Conservation (phyloP, 495 filamentous ascomycete genomes). For the Hypoxylon lienhwacheense region DNA sequence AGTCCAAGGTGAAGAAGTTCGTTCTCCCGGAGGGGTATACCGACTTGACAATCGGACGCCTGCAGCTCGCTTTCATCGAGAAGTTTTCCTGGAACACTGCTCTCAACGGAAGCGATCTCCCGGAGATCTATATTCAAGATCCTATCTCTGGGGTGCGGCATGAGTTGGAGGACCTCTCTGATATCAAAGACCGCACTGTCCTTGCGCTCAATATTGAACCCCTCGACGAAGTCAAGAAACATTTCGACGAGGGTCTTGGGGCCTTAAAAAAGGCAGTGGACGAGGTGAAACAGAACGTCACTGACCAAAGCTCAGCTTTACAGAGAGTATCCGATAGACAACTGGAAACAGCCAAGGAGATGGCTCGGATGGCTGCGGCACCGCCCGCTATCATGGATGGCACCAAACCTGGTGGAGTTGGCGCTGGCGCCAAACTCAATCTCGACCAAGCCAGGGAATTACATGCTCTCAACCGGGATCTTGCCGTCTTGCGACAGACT, state of each 20-base stretch:
- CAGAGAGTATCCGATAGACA: slow-evolving; percentile 91
- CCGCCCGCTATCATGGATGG: slow-evolving; percentile 55
- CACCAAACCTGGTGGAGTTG: slow-evolving; percentile 34
- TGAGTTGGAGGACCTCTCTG: slow-evolving; percentile 90
- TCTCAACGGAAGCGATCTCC: slow-evolving; percentile 87
- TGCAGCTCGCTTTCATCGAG: slow-evolving; percentile 98
- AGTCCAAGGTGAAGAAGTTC: slow-evolving; percentile 95
- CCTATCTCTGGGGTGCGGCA: slow-evolving; percentile 91
- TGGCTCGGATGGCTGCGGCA: slow-evolving; percentile 75
- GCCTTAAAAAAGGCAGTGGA: slow-evolving; percentile 78
- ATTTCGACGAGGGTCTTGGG: slow-evolving; percentile 92
- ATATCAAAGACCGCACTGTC: slow-evolving; percentile 93
- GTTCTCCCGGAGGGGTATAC: slow-evolving; percentile 80
- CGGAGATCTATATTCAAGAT: slow-evolving; percentile 97
- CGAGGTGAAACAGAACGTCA: slow-evolving; percentile 74
- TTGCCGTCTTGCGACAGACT: slow-evolving; percentile 90
- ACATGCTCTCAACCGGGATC: slow-evolving; percentile 81
- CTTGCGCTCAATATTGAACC: slow-evolving; percentile 90
- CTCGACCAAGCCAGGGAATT: slow-evolving; percentile 68
- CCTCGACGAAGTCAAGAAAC: slow-evolving; percentile 94
- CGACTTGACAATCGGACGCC: slow-evolving; percentile 78
- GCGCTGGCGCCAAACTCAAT: slow-evolving; percentile 42
- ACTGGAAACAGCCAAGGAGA: slow-evolving; percentile 86
- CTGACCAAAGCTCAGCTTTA: slow-evolving; percentile 75
- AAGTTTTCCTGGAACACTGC: slow-evolving; percentile 99